Base-by-base conservation (phyloP, 2,329 filamentous ascomycete genomes). In the Calonectria honghensis region DNA sequence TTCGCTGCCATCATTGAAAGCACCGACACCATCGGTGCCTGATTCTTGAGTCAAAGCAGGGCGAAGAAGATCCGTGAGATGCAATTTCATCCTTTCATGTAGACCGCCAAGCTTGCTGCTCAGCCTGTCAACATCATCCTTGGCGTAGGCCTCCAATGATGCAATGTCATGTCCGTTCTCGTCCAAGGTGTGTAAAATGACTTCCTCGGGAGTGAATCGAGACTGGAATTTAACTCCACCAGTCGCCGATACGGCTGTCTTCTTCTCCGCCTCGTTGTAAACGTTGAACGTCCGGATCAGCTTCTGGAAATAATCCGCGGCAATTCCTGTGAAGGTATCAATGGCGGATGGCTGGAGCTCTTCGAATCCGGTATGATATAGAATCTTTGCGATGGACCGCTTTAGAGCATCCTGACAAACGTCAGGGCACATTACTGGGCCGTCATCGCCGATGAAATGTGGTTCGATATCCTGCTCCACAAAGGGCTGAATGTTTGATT, bases 291-390 rank as follows among this genome's bases (percentile, higher is more conserved):
- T 96, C 73, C 91, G 90, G 20, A 94, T 92, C 13, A 99, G 89
- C 83, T 97, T 98, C 73, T 92, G 90, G 81, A 99, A 98, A 83
- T 96, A 99, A 79, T 97, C 95, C 4, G 93, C 93, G 0, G 96
- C 96, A 68, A 98, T 91, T 79, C 98, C 96, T 0, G 97, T 98
- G 48, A 98, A 92, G 0, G 95, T 91, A 79, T 99, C 97, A 37
- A 99, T 88, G 35, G 97, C 96, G 51, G 96, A 98, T 18, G 97
- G 97, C 83, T 99, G 97, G 76, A 97, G 95, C 83, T 99, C 97
- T 85, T 99, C 97, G 78, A 98, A 99, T 0, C 97, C 97, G 51
- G 96, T 94, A 83, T 98, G 95, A 82, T 98, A 99, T 81, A 98
- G 96, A 59, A 99, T 92, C 85, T 98, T 98, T 73, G 94, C 96